phyloP scores from a whole-genome alignment of 257 asterid species.

The Forsythia viridissima region DNA sequence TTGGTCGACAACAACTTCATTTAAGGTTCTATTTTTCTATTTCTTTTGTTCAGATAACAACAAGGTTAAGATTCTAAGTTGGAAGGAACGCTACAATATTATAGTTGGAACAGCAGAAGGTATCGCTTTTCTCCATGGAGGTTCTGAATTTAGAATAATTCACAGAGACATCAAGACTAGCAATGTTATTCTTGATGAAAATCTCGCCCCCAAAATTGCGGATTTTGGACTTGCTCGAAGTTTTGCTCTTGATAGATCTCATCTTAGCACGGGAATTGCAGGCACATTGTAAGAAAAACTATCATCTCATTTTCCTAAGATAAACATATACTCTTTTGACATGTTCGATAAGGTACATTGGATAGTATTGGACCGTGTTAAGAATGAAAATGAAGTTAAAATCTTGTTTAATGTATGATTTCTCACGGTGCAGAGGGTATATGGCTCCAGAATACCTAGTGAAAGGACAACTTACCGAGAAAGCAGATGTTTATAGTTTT shows the following conservation, averaged over 20 bases:
- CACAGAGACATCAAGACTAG: conserved; percentile 91
- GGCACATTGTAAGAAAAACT: conserved; percentile 79
- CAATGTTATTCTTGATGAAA: conserved; percentile 80
- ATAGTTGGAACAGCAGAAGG: conserved; percentile 88
- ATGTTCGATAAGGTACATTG: not conserved
- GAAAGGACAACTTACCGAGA: conserved; percentile 94
- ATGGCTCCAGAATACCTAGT: conserved; percentile 98
- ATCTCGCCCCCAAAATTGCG: conserved; percentile 64
- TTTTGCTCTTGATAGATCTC: conserved; percentile 76
- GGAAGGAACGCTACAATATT: conserved; percentile 73
- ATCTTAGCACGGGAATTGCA: conserved; percentile 92
- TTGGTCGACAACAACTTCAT: too few relatives aligned
- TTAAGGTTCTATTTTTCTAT: not conserved
- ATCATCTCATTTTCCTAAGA: too few relatives aligned
- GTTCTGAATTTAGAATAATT: conserved; percentile 56
- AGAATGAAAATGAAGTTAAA: not conserved
- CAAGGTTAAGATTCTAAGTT: conserved; percentile 49
- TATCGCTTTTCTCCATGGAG: conserved; percentile 75
- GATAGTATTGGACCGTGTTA: not conserved
- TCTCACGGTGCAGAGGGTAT: conserved; percentile 62
- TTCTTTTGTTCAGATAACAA: conserved; percentile 46
- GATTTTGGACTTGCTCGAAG: conserved; percentile 91
- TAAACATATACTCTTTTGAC: not conserved
- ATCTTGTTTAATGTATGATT: not conserved
- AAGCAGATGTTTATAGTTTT: conserved; percentile 83